These are phyloP conservation scores for Aspergillus sp. DNA, from an alignment of 2,329 filamentous ascomycete species.

Conservation along the genomic window DNA sequence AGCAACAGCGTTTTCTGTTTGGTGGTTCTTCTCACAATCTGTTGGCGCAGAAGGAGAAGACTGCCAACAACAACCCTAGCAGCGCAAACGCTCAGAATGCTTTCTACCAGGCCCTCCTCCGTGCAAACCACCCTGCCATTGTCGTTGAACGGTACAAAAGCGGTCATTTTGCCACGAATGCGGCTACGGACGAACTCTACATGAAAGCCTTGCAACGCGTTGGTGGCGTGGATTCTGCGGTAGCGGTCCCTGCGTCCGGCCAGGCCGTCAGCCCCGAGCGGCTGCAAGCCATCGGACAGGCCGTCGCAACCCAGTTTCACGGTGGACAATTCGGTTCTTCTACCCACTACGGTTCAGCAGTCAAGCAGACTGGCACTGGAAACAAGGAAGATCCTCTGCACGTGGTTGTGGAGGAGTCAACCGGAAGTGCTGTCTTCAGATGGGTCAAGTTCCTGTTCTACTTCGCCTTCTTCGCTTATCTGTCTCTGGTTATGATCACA, in stretches of 20 bases:
- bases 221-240: constrained; percentile 46
- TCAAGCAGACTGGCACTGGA: constrained; percentile 60
- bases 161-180: constrained; percentile 78
- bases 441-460: constrained; percentile 85
- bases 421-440: constrained; percentile 76
- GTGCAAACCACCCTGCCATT: constrained; percentile 91
- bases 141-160: constrained; percentile 87
- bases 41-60: constrained; percentile 83
- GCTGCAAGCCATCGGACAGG: constrained; percentile 77
- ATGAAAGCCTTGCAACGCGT: constrained; percentile 68
- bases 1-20: constrained; percentile 43
- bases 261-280: constrained; percentile 59
- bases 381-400: constrained; percentile 84
- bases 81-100: constrained; percentile 88
- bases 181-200: constrained; percentile 76
- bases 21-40: constrained; percentile 54
- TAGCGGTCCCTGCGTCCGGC: constrained; percentile 25
- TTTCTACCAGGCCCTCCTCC: constrained; percentile 88
- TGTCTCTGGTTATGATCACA: constrained; percentile 75
- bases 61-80: constrained; percentile 86
- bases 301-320: constrained; percentile 70
- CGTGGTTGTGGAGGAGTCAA: constrained; percentile 90
- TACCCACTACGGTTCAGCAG: constrained; percentile 49
- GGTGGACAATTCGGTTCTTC: constrained; percentile 57
- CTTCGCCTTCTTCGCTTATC: constrained; percentile 77